Conservation (phyloP, 2,329 filamentous ascomycete genomes). For the Neurospora crassa region DNA sequence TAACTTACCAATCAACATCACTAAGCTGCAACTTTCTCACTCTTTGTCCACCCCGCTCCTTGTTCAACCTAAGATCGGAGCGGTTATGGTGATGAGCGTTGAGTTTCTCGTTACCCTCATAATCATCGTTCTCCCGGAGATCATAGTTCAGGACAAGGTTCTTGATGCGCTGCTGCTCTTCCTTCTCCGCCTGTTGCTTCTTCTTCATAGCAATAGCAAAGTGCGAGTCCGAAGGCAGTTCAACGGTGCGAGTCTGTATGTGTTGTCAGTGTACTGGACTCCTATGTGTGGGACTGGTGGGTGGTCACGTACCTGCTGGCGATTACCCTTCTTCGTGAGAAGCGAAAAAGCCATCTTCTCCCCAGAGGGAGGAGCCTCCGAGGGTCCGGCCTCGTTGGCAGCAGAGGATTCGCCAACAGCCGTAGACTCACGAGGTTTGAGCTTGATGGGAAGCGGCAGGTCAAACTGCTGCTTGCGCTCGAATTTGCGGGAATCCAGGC, state of each 20-base stretch:
- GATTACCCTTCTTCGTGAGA: conserved; percentile 90
- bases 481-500: conserved; percentile 88
- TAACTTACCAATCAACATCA: conserved; percentile 87
- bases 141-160: conserved; percentile 95
- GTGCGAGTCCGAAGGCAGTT: conserved; percentile 79
- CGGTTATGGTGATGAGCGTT: conserved; percentile 43
- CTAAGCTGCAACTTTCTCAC: conserved; percentile 87
- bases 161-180: conserved; percentile 98
- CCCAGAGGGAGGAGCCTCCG: neutral
- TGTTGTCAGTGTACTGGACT: neutral
- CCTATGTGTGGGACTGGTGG: neutral
- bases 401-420: conserved; percentile 19
- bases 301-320: conserved; percentile 62
- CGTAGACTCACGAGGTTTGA: conserved; percentile 52
- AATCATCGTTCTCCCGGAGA: conserved; percentile 71
- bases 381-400: conserved; percentile 17
- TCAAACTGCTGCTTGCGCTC: conserved; percentile 93
- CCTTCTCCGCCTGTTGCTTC: conserved; percentile 87
- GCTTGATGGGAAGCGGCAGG: conserved; percentile 87
- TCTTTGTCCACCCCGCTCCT: conserved; percentile 67
- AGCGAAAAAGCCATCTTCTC: conserved; percentile 94
- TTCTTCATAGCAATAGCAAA: conserved; percentile 95
- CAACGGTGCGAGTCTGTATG: conserved; percentile 74
- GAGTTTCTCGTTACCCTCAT: conserved; percentile 46
- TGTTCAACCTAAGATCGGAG: conserved; percentile 40